A percentile compares a stretch with the other conserved stretches of the same genome.
phyloP scores from a whole-genome alignment of 78 protist species.

The Capsaspora owczarzaki region DNA sequence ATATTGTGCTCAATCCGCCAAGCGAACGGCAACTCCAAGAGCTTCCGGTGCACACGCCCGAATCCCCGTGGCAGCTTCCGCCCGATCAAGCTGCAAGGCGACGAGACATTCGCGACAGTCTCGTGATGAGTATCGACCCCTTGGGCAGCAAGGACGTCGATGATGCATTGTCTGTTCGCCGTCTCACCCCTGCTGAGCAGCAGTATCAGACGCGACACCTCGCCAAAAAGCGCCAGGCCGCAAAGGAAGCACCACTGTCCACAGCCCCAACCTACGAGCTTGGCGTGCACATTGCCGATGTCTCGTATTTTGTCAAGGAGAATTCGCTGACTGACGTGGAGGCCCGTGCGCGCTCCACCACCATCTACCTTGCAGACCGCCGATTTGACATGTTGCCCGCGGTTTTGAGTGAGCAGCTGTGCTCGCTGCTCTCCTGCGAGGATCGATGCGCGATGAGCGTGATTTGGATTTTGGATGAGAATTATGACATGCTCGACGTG shows the following conservation, averaged over 20 bases:
- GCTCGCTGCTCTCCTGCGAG: slow-evolving; percentile 43
- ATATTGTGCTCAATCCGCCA: neutral
- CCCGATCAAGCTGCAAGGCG: neutral
- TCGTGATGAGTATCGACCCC: neutral
- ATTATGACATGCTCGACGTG: neutral
- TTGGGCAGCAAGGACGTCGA: slow-evolving; percentile 94
- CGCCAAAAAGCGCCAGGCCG: too few species aligned
- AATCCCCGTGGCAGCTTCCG: neutral
- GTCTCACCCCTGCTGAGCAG: slow-evolving; percentile 31
- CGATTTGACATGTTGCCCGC: slow-evolving; percentile 88
- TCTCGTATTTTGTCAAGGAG: slow-evolving; percentile 66
- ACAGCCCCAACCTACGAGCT: slow-evolving; percentile 29
- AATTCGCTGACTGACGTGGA: slow-evolving; percentile 48
- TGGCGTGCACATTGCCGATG: slow-evolving; percentile 95
- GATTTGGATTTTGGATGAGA: slow-evolving; percentile 17
- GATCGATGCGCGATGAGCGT: slow-evolving; percentile 47
- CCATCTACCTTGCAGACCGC: slow-evolving; percentile 76
- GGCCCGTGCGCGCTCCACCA: slow-evolving; percentile 67
- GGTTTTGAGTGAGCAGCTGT: slow-evolving; percentile 63
- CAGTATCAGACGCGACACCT: too few species aligned
- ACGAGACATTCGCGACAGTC: neutral
- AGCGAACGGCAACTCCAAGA: neutral
- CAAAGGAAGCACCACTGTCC: too few species aligned
- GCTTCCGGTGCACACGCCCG: neutral
- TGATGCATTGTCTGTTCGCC: slow-evolving; percentile 82